Percentiles rank a stretch among this genome's conserved stretches.
phyloP scores from a whole-genome alignment of 1,139 yeast genomes.

The Meyerozyma sp. region DNA sequence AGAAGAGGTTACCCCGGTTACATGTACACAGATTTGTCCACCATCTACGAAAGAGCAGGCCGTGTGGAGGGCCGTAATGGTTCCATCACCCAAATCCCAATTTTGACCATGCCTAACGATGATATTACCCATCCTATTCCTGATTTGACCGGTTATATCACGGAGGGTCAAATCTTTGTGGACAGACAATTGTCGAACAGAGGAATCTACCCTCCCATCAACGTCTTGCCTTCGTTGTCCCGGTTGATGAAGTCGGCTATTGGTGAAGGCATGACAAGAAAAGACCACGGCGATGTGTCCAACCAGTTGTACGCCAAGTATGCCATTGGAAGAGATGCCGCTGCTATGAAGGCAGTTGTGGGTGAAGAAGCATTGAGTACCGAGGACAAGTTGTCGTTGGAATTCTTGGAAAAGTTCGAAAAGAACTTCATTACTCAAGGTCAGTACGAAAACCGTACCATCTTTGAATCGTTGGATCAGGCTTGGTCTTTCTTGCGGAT shows the following conservation, averaged over 20 bases:
- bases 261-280: constrained; percentile 99
- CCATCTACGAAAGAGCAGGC: constrained; percentile 99
- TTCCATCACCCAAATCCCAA: constrained; percentile 97
- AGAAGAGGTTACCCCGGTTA: constrained; percentile 99
- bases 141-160: constrained; percentile 98
- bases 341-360: constrained; percentile 99
- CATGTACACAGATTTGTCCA: constrained; percentile 98
- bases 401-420: constrained; percentile 95
- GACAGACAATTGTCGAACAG: constrained; percentile 95
- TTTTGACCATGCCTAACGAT: constrained; percentile 98
- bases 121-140: constrained; percentile 99
- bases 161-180: constrained; percentile 96
- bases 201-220: constrained; percentile 98
- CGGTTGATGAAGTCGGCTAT: constrained; percentile 99
- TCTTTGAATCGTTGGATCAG: constrained; percentile 92
- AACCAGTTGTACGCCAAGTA: constrained; percentile 98
- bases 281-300: constrained; percentile 98
- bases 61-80: constrained; percentile 99
- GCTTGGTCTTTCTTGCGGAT: constrained; percentile 98
- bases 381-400: constrained; percentile 95
- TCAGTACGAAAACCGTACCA: constrained; percentile 90
- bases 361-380: constrained; percentile 99
- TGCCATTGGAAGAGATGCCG: constrained; percentile 99
- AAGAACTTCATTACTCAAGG: constrained; percentile 94
- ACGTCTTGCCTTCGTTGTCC: constrained; percentile 93